phyloP scores from a whole-genome alignment of 2,329 filamentous ascomycete genomes.

The Alternaria angustiovoidea region DNA sequence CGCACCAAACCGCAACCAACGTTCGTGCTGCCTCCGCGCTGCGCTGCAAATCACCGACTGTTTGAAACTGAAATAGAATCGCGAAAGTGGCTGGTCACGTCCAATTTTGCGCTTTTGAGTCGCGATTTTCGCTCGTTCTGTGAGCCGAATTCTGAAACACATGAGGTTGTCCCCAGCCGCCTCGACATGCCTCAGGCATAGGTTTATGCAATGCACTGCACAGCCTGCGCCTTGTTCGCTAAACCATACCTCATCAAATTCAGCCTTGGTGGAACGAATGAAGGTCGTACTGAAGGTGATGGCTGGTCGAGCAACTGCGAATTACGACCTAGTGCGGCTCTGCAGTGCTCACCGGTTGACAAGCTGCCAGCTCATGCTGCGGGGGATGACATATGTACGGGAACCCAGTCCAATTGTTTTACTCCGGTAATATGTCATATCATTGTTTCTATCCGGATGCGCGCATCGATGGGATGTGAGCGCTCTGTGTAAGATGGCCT shows the following conservation, averaged over 20 bases:
- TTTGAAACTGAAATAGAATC: conserved; percentile 24
- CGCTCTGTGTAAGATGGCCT: conserved; percentile 16
- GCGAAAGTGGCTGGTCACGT: conserved; percentile 19
- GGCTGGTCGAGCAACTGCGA: conserved; percentile 19
- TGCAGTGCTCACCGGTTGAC: conserved; percentile 44
- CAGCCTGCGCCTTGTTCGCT: conserved; percentile 48
- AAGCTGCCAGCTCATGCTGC: conserved; percentile 27
- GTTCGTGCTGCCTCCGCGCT: conserved; percentile 19
- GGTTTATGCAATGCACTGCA: conserved; percentile 35
- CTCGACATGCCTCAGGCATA: conserved; percentile 37
- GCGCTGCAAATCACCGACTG: conserved; percentile 29
- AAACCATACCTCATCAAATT: conserved; percentile 30
- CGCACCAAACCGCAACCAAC: conserved; percentile 40
- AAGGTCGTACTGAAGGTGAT: conserved; percentile 26
- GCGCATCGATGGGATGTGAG: conserved; percentile 17
- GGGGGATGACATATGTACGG: conserved; percentile 22
- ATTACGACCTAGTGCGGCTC: conserved; percentile 41
- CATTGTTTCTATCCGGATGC: conserved; percentile 19
- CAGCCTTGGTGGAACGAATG: conserved; percentile 29
- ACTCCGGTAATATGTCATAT: conserved; percentile 24
- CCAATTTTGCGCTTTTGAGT: not conserved
- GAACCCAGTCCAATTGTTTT: conserved; percentile 46
- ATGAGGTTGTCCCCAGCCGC: conserved; percentile 10
- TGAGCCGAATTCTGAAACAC: conserved; percentile 4
- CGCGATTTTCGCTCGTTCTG: conserved; percentile 4